phyloP scores from a whole-genome alignment of 208 protist genomes.

The Acanthamoeba triangularis region DNA sequence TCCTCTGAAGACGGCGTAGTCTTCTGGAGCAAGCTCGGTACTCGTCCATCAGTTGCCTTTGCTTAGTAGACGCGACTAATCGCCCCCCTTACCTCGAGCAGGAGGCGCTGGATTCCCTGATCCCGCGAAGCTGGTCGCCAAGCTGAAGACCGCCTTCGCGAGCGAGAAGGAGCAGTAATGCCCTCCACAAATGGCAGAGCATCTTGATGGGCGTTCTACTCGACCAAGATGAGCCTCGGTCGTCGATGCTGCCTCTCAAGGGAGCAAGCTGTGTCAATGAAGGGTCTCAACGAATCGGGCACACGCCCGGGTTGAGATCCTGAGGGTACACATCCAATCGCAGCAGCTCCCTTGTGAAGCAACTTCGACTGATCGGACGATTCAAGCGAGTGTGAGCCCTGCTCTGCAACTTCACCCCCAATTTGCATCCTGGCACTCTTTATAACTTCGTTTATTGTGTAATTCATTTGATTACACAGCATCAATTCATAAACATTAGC shows the following conservation, averaged over 20 bases:
- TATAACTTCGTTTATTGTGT: no score
- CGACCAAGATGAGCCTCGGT: background rate
- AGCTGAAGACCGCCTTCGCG: background rate
- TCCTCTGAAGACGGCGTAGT: slow-evolving; percentile 45
- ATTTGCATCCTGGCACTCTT: no score
- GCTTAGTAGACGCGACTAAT: background rate
- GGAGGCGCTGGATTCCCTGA: slow-evolving; percentile 50
- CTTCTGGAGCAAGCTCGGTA: slow-evolving; percentile 60
- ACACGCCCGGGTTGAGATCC: background rate
- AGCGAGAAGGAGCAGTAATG: background rate
- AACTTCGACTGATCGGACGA: background rate
- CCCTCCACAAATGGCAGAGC: background rate
- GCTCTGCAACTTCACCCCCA: background rate
- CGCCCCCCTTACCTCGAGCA: background rate
- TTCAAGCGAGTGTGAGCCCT: background rate
- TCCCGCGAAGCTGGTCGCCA: slow-evolving; percentile 43
- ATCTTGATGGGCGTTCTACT: background rate
- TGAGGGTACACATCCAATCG: background rate
- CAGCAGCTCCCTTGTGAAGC: background rate
- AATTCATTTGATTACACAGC: no score
- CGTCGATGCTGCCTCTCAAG: background rate
- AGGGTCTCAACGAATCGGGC: background rate
- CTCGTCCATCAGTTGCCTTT: background rate
- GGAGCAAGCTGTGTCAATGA: background rate
- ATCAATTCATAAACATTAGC: background rate